phyloP scores from a whole-genome alignment of 1,139 yeast genomes.

The Yamadazyma songkhlaensis region DNA sequence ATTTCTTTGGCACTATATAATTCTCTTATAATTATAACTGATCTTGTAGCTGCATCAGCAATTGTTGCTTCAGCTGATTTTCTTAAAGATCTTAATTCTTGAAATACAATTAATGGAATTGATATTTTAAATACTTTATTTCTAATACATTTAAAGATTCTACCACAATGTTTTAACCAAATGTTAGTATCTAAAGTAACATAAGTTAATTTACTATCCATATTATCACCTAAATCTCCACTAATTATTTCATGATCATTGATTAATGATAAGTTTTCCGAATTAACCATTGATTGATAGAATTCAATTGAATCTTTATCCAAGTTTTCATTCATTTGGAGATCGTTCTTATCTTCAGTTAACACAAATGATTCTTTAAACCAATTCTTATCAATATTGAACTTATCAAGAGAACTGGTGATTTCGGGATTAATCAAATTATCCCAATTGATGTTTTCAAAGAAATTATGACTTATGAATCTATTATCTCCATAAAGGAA shows the following conservation, averaged over 20 bases:
- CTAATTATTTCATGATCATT: slow-evolving; percentile 18
- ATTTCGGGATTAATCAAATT: slow-evolving; percentile 10
- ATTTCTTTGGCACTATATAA: slow-evolving; percentile 55
- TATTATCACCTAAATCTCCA: slow-evolving; percentile 46
- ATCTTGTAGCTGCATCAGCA: slow-evolving; percentile 78
- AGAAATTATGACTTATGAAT: slow-evolving; percentile 41
- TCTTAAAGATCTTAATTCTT: slow-evolving; percentile 70
- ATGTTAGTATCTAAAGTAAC: slow-evolving; percentile 74
- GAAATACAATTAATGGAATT: slow-evolving; percentile 75
- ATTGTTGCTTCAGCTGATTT: slow-evolving; percentile 73
- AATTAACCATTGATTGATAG: slow-evolving; percentile 24
- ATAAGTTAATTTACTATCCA: slow-evolving; percentile 55
- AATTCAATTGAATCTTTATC: slow-evolving; percentile 15
- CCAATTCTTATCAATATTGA: slow-evolving; percentile 23
- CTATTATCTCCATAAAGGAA: slow-evolving; percentile 43
- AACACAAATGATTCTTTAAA: slow-evolving; percentile 17
- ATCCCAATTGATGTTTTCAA: slow-evolving; percentile 21
- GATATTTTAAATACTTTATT: slow-evolving; percentile 55
- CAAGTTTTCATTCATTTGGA: slow-evolving; percentile 5
- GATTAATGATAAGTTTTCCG: slow-evolving; percentile 17
- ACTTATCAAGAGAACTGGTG: slow-evolving; percentile 9
- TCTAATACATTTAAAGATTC: slow-evolving; percentile 66
- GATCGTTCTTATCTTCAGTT: slow-evolving; percentile 13
- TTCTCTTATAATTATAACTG: slow-evolving; percentile 71
- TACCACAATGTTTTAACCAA: slow-evolving; percentile 80